A percentile compares a stretch with the other conserved stretches of the same genome.
These are phyloP conservation scores for Handroanthus guayacan DNA, from an alignment of 257 asterid species.

Conservation along the genomic window DNA sequence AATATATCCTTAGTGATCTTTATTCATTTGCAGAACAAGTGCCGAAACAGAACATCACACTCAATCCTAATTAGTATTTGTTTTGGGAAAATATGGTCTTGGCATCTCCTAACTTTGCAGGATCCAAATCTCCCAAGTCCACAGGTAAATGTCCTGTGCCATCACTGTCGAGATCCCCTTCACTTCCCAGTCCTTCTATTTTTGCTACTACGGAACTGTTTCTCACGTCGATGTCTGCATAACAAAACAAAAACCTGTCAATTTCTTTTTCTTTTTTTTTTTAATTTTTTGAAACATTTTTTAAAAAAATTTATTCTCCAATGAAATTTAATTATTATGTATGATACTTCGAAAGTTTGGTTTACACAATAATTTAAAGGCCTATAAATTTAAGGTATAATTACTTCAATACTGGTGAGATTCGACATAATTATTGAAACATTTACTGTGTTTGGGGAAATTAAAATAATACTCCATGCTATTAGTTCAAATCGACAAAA, in stretches of 20 bases:
- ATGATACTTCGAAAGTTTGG: no score
- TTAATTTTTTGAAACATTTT: background rate
- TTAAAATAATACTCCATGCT: no score
- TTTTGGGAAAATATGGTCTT: slow-evolving; percentile 30
- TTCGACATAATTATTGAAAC: no score
- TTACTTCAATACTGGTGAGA: no score
- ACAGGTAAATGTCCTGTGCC: slow-evolving; percentile 68
- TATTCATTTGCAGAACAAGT: slow-evolving; percentile 5
- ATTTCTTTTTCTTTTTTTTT: background rate
- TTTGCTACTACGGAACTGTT: slow-evolving; percentile 42
- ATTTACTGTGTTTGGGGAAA: no score
- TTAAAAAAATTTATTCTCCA: no score
- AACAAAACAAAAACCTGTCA: background rate
- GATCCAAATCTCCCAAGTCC: slow-evolving; percentile 52
- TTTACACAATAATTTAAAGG: no score
- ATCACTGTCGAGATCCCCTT: slow-evolving; percentile 62
- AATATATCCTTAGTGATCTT: background rate
- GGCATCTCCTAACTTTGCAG: slow-evolving; percentile 34
- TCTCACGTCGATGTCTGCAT: slow-evolving; percentile 51
- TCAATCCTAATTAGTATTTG: slow-evolving; percentile 15
- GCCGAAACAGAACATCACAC: background rate
- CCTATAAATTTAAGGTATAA: no score
- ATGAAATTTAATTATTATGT: no score
- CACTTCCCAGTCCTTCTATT: slow-evolving; percentile 53
- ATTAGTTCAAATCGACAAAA: no score